Conservation (phyloP, 2,329 filamentous ascomycete genomes). For the Aspergillus sojae region DNA sequence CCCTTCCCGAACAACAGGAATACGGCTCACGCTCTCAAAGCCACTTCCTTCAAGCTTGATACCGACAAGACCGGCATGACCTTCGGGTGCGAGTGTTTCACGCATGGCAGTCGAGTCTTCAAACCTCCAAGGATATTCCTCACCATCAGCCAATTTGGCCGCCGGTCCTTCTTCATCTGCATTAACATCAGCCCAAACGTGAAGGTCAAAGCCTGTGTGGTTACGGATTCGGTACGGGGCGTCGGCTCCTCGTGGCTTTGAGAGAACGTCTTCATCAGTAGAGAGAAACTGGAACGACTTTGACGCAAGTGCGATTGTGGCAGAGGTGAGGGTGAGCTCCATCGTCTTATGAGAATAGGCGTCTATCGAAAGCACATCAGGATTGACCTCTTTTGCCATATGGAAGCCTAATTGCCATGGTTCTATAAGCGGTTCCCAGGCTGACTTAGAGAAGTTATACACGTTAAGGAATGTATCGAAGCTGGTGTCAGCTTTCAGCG, state of each 20-base stretch:
- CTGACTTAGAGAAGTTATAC: conserved; percentile 98
- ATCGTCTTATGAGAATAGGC: conserved; percentile 86
- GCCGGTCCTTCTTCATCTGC: conserved; percentile 69
- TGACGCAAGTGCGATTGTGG: conserved; percentile 87
- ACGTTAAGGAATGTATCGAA: conserved; percentile 95
- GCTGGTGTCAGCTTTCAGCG: conserved; percentile 82
- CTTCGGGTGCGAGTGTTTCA: conserved; percentile 86
- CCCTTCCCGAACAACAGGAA: conserved; percentile 90
- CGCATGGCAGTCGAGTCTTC: conserved; percentile 96
- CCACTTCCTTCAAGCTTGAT: conserved; percentile 89
- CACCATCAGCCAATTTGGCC: conserved; percentile 79
- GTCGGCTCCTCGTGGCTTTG: conserved; percentile 88
- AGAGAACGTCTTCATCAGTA: conserved; percentile 85
- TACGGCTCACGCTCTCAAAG: conserved; percentile 86
- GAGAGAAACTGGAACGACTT: conserved; percentile 92
- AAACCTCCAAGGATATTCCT: conserved; percentile 93
- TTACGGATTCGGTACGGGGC: conserved; percentile 93
- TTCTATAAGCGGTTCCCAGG: conserved; percentile 95
- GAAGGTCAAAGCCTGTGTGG: conserved; percentile 89
- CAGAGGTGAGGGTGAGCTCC: conserved; percentile 89
- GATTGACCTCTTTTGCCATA: conserved; percentile 74
- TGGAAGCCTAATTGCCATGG: conserved; percentile 96
- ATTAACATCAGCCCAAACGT: conserved; percentile 77
- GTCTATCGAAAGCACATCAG: conserved; percentile 78
- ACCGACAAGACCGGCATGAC: conserved; percentile 75